These are phyloP conservation scores for Pythium volutum DNA, from an alignment of 352 stramenopile species.

Conservation along the genomic window DNA sequence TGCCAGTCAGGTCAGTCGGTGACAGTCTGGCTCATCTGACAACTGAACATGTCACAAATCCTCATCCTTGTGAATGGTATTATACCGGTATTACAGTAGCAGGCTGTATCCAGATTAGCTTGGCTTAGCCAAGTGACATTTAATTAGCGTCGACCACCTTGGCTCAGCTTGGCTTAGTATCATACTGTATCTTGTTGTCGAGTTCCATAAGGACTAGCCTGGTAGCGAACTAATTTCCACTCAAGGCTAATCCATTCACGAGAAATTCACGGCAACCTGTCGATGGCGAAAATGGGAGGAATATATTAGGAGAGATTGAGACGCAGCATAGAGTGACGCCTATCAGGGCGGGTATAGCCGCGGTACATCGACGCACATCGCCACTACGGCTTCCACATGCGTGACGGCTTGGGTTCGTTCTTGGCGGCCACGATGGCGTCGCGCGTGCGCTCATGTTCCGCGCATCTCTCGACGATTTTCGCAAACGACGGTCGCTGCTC, in stretches of 20 bases:
- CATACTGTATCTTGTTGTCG: no score
- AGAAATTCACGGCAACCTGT: no score
- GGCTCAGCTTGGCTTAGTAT: neutral
- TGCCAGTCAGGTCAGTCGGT: neutral
- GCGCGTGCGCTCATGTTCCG: neutral
- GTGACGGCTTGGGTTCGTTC: neutral
- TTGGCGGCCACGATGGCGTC: neutral
- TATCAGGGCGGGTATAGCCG: neutral
- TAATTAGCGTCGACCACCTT: no score
- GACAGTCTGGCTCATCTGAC: neutral
- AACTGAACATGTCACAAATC: conserved; percentile 1
- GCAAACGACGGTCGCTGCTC: conserved; percentile 68
- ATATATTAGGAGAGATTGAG: no score
- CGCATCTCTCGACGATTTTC: conserved; percentile 48
- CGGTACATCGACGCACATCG: neutral
- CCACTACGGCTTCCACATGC: neutral
- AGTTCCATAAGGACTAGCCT: no score
- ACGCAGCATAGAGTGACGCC: neutral
- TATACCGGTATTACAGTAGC: no score
- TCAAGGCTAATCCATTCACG: no score
- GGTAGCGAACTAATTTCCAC: no score
- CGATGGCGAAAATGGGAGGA: neutral
- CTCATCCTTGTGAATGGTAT: neutral
- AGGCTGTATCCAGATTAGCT: neutral
- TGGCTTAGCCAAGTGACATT: no score